phyloP scores from a whole-genome alignment of 495 filamentous ascomycete genomes.

The Penicillium riverlandense region DNA sequence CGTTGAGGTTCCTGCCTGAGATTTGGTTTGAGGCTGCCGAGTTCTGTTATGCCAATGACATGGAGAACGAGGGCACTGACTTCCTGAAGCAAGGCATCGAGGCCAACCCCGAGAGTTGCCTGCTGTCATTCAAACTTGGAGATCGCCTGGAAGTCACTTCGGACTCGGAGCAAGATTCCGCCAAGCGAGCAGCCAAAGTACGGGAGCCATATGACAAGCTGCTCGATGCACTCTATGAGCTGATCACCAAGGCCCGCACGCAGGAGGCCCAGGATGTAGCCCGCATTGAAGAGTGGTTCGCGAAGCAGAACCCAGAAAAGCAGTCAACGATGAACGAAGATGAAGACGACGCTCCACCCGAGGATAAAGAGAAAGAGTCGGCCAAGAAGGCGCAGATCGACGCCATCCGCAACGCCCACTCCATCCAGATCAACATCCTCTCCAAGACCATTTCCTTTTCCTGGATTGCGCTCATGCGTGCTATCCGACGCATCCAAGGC shows the following conservation, averaged over 20 bases:
- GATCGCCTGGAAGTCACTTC: conserved; percentile 74
- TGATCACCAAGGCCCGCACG: conserved; percentile 64
- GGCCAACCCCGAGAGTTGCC: conserved; percentile 88
- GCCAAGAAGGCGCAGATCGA: conserved; percentile 59
- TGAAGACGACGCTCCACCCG: conserved; percentile 52
- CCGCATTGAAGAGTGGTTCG: conserved; percentile 57
- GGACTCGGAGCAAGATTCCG: conserved; percentile 59
- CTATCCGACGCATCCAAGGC: conserved; percentile 89
- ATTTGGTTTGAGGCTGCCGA: conserved; percentile 94
- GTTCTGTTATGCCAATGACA: conserved; percentile 77
- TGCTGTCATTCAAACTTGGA: conserved; percentile 81
- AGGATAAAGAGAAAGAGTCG: conserved; percentile 45
- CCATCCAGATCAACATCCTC: conserved; percentile 62
- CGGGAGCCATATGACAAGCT: conserved; percentile 77
- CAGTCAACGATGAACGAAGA: conserved; percentile 53
- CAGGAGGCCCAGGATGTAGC: conserved; percentile 65
- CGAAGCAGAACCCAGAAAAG: conserved; percentile 30
- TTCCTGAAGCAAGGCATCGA: conserved; percentile 75
- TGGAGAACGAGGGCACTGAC: conserved; percentile 61
- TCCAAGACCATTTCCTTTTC: conserved; percentile 77
- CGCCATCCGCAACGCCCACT: conserved; percentile 61
- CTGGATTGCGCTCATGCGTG: conserved; percentile 91
- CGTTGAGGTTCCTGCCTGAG: conserved; percentile 85
- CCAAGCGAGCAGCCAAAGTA: conserved; percentile 63
- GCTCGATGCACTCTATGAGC: conserved; percentile 74